A percentile compares a stretch with the other conserved stretches of the same genome.
Evolutionary conservation across 306 rosid species (phyloP).

Genomic region (Trifolium pratense): DNA sequence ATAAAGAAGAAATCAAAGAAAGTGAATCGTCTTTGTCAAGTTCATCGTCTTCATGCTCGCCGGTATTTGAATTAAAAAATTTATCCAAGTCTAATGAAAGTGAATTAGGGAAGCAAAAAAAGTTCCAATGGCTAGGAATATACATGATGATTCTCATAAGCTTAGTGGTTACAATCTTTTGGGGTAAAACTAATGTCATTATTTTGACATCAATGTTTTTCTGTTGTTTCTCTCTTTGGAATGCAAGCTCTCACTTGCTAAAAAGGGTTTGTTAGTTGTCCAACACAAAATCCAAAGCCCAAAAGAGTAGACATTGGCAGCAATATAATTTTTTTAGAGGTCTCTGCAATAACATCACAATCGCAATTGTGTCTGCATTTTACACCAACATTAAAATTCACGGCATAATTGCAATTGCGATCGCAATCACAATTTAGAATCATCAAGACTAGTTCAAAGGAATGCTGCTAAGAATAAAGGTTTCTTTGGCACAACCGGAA

Average conservation of each 20-base stretch:
- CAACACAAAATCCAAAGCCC: conserved; percentile 33
- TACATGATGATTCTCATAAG: conserved; percentile 55
- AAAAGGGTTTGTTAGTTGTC: conserved; percentile 41
- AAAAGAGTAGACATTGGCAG: conserved; percentile 14
- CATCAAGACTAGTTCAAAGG: background rate
- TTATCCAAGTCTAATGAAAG: background rate
- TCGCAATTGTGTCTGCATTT: background rate
- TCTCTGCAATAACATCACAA: background rate
- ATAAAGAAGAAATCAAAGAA: background rate
- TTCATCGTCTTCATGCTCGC: conserved; percentile 39
- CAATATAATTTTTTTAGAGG: background rate
- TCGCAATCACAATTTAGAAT: background rate
- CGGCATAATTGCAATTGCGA: background rate
- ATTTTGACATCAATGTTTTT: conserved; percentile 57
- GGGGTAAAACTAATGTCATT: conserved; percentile 58
- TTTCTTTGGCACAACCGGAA: conserved; percentile 31
- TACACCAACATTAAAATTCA: background rate
- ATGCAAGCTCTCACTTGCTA: background rate
- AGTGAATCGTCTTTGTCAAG: background rate
- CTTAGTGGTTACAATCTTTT: conserved; percentile 54
- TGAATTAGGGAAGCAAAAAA: conserved; percentile 41
- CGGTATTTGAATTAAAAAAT: conserved; percentile 31
- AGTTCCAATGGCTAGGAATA: conserved; percentile 35
- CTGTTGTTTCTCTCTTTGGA: conserved; percentile 43
- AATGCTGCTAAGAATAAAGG: background rate